Conservation (phyloP, 2,329 filamentous ascomycete species). For the Aspergillus sp. region DNA sequence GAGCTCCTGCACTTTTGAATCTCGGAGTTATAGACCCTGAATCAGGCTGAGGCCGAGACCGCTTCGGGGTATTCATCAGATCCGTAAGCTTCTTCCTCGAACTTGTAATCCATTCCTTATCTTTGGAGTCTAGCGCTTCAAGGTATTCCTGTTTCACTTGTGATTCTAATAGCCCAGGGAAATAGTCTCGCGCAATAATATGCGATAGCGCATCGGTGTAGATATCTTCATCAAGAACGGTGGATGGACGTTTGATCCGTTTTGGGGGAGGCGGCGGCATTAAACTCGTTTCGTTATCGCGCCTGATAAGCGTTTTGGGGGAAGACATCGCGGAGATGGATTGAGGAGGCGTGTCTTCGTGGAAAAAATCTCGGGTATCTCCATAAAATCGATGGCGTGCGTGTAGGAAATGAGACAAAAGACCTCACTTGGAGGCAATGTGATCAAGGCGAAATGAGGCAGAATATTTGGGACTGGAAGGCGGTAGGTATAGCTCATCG, state of each 20-base stretch:
- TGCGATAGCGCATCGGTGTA: slow-evolving; percentile 89
- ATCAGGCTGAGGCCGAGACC: slow-evolving; percentile 34
- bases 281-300: slow-evolving; percentile 52
- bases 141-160: slow-evolving; percentile 90
- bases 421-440: neutral
- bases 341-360: too few relatives aligned
- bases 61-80: slow-evolving; percentile 74
- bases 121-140: slow-evolving; percentile 82
- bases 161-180: slow-evolving; percentile 82
- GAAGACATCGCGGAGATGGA: slow-evolving; percentile 26
- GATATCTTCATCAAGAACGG: slow-evolving; percentile 87
- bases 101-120: slow-evolving; percentile 81
- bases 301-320: slow-evolving; percentile 36
- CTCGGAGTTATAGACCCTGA: slow-evolving; percentile 58
- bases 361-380: neutral
- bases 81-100: slow-evolving; percentile 71
- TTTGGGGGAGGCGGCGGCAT: slow-evolving; percentile 87
- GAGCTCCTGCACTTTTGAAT: slow-evolving; percentile 6
- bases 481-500: neutral
- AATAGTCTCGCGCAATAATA: slow-evolving; percentile 96
- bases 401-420: neutral
- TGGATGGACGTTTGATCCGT: slow-evolving; percentile 85
- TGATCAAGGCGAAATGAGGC: neutral
- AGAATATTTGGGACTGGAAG: neutral
- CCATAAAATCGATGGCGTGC: neutral